These are phyloP conservation scores for Candida pini DNA, from an alignment of 805 yeast genomes.

Conservation along the genomic window DNA sequence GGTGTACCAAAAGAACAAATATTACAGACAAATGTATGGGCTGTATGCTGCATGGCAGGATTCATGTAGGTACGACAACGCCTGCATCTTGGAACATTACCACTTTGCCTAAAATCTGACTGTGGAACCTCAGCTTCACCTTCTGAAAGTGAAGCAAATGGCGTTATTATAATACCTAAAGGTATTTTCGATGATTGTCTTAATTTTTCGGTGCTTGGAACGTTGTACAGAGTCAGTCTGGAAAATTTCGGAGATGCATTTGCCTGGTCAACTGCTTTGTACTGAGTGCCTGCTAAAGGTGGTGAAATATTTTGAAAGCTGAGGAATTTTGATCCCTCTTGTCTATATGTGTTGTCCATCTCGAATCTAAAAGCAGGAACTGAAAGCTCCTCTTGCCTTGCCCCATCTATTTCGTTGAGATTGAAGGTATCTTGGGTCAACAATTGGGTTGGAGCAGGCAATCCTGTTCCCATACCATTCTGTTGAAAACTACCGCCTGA, in stretches of 20 bases:
- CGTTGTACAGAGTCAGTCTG: constrained; percentile 72
- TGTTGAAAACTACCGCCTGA: background rate
- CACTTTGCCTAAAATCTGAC: constrained; percentile 49
- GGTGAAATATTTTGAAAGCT: constrained; percentile 78
- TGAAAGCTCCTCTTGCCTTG: constrained; percentile 26
- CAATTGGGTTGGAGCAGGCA: background rate
- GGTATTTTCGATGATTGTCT: constrained; percentile 72
- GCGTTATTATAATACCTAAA: constrained; percentile 72
- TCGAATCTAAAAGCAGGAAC: constrained; percentile 30
- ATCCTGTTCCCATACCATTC: too few relatives aligned
- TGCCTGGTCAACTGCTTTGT: constrained; percentile 72
- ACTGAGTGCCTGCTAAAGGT: constrained; percentile 75
- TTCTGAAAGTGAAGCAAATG: constrained; percentile 61
- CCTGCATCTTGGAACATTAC: constrained; percentile 82
- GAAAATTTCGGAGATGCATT: constrained; percentile 75
- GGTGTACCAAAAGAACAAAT: constrained; percentile 74
- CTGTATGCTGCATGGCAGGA: constrained; percentile 69
- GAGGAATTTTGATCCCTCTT: constrained; percentile 48
- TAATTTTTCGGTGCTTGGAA: constrained; percentile 70
- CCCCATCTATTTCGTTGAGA: constrained; percentile 5
- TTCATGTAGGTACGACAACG: constrained; percentile 90
- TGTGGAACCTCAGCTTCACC: constrained; percentile 58
- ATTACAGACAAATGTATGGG: constrained; percentile 71
- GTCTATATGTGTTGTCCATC: constrained; percentile 30
- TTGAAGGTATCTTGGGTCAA: constrained; percentile 1